Percentiles rank a stretch among this genome's conserved stretches.
Evolutionary conservation across 306 rosid species (phyloP).

Genomic region (Lathyrus oleraceus): DNA sequence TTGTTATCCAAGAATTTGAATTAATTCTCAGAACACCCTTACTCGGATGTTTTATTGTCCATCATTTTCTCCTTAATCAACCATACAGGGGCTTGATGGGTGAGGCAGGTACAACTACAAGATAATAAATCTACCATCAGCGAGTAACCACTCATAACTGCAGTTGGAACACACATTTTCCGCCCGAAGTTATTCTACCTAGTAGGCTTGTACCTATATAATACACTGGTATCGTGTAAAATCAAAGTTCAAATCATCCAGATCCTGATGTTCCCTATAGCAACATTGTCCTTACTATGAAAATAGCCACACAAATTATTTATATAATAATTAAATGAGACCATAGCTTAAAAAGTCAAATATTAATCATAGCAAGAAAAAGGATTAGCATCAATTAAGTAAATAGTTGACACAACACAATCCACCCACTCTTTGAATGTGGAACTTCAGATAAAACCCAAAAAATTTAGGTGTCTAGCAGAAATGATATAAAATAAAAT

Average conservation of each 20-base stretch:
- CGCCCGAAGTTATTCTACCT: neutral
- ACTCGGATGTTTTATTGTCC: neutral
- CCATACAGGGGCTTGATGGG: neutral
- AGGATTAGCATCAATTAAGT: neutral
- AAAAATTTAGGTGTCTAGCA: neutral
- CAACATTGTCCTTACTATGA: neutral
- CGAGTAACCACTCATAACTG: neutral
- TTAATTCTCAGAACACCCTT: neutral
- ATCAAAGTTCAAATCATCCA: neutral
- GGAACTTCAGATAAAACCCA: neutral
- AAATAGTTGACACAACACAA: conserved; percentile 10
- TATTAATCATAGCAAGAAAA: neutral
- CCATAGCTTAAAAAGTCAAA: neutral
- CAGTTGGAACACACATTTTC: neutral
- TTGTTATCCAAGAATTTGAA: neutral
- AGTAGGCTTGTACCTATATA: neutral
- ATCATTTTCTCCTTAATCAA: neutral
- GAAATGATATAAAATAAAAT: conserved; percentile 19
- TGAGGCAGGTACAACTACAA: neutral
- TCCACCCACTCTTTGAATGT: conserved; percentile 1
- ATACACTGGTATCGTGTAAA: neutral
- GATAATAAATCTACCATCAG: neutral
- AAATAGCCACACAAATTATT: neutral
- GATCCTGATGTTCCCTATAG: neutral
- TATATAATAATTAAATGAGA: neutral